phyloP scores from a whole-genome alignment of 495 filamentous ascomycete genomes.

The Aspergillus saccharolyticus region DNA sequence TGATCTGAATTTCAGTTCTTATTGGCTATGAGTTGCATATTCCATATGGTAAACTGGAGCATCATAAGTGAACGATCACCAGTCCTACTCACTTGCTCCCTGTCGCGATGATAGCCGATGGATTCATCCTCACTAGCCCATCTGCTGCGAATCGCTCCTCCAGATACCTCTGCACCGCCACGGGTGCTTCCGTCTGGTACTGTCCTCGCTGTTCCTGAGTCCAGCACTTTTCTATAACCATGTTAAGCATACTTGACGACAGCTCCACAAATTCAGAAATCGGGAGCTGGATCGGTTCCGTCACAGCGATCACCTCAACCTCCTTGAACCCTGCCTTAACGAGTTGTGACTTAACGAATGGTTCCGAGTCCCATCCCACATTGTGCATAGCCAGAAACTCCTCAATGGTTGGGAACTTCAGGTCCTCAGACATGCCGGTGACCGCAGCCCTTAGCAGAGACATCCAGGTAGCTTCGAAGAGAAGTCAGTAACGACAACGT shows the following conservation, averaged over 20 bases:
- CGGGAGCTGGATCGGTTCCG: slow-evolving; percentile 15
- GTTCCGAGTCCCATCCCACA: slow-evolving; percentile 29
- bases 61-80: neutral
- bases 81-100: slow-evolving; percentile 18
- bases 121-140: slow-evolving; percentile 27
- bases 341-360: slow-evolving; percentile 29
- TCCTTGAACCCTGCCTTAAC: slow-evolving; percentile 28
- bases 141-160: slow-evolving; percentile 27
- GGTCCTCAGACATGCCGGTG: slow-evolving; percentile 22
- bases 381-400: slow-evolving; percentile 21
- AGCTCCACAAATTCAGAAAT: slow-evolving; percentile 29
- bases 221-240: slow-evolving; percentile 28
- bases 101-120: slow-evolving; percentile 33
- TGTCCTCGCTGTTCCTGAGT: slow-evolving; percentile 28
- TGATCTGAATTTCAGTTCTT: slow-evolving; percentile 13
- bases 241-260: slow-evolving; percentile 24
- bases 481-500: neutral
- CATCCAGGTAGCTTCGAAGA: slow-evolving; percentile 28
- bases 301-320: slow-evolving; percentile 22
- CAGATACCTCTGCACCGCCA: slow-evolving; percentile 28
- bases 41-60: neutral
- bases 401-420: slow-evolving; percentile 25
- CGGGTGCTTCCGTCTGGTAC: slow-evolving; percentile 17
- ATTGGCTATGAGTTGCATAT: neutral
- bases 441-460: slow-evolving; percentile 23